Evolutionary conservation across 2,329 filamentous ascomycete species (phyloP).

Genomic region (Cladosporium sp.): DNA sequence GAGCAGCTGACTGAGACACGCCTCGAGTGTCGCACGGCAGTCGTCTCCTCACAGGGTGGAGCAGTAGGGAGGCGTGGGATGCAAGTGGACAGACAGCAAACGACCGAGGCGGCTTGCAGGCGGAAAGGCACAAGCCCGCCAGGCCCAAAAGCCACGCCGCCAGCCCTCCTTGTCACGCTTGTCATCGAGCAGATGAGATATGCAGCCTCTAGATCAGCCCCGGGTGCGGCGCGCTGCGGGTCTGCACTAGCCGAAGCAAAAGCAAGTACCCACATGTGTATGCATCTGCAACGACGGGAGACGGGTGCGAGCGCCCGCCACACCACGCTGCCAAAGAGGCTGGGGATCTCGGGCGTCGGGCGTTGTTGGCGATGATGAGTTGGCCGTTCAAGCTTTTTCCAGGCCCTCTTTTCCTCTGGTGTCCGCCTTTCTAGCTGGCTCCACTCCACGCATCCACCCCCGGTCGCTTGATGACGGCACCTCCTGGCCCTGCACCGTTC

Average conservation of each 20-base stretch:
- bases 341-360: neutral
- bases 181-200: slow-evolving; percentile 10
- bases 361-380: slow-evolving; percentile 1
- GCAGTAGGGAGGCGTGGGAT: neutral
- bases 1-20: slow-evolving; percentile 5
- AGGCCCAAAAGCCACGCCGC: neutral
- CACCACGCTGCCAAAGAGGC: neutral
- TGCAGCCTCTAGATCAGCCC: slow-evolving; percentile 1
- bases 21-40: neutral
- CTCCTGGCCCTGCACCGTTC: neutral
- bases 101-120: neutral
- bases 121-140: neutral
- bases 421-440: neutral
- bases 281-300: neutral
- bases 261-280: neutral
- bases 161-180: slow-evolving; percentile 8
- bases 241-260: neutral
- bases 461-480: slow-evolving; percentile 8
- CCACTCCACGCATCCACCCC: neutral
- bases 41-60: neutral
- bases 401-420: neutral
- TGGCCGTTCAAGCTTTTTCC: slow-evolving; percentile 8
- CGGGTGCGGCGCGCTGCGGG: neutral
- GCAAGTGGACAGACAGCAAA: neutral
- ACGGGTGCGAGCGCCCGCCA: slow-evolving; percentile 2